Conservation (phyloP, 1,284 basidiomycete genomes). For the Erythrobasidium hasegawianum region DNA sequence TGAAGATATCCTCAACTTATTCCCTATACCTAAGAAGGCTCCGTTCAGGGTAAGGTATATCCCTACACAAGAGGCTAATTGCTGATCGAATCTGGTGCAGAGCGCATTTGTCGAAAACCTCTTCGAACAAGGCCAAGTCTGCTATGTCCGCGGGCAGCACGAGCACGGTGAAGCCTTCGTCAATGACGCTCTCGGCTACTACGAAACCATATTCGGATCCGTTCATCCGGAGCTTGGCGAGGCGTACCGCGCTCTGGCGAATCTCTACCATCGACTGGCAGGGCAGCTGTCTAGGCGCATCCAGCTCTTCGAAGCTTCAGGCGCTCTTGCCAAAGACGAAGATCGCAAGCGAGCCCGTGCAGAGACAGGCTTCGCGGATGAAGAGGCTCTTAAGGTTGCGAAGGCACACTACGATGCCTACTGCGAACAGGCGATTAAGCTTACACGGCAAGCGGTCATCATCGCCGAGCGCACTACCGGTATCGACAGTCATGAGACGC, state of each 20-base stretch:
- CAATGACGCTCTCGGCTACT: constrained; percentile 56
- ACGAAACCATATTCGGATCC: constrained; percentile 58
- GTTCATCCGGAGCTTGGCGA: constrained; percentile 58
- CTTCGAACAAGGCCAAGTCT: constrained; percentile 55
- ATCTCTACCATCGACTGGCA: constrained; percentile 40
- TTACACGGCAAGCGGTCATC: constrained; percentile 57
- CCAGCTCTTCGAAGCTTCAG: constrained; percentile 24
- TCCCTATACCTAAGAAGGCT: constrained; percentile 56
- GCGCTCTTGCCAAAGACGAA: constrained; percentile 6
- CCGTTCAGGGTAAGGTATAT: constrained; percentile 50
- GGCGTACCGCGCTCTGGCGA: constrained; percentile 50
- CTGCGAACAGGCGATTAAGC: constrained; percentile 53
- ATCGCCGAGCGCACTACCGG: constrained; percentile 57
- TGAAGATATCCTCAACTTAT: constrained; percentile 55
- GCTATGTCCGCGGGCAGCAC: constrained; percentile 55
- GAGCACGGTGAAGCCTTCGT: constrained; percentile 56
- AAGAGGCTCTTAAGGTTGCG: constrained; percentile 40
- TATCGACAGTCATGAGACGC: constrained; percentile 56
- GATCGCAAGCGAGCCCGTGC: constrained; percentile 19
- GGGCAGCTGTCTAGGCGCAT: constrained; percentile 34
- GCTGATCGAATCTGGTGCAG: constrained; percentile 39
- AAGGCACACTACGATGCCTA: constrained; percentile 47
- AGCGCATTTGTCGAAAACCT: constrained; percentile 56
- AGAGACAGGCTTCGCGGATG: constrained; percentile 25
- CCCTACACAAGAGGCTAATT: background rate